These are phyloP conservation scores for Crithidia fasciculata DNA, from an alignment of 208 protist species.

Conservation along the genomic window DNA sequence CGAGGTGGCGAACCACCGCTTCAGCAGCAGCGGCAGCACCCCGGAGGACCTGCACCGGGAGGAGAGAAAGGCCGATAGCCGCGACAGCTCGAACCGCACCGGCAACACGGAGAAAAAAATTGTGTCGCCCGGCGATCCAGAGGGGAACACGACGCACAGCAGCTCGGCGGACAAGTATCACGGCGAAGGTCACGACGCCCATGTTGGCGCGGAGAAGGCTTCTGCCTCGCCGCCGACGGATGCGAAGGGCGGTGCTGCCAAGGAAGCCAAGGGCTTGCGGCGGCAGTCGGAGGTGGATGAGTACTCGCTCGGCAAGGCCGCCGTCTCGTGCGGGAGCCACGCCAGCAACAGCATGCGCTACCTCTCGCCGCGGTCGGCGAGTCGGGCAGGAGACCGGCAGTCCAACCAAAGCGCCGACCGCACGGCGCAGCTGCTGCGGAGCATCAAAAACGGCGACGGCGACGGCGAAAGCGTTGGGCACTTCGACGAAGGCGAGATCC, in stretches of 20 bases:
- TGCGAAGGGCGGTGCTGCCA: background rate
- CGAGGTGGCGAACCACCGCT: background rate
- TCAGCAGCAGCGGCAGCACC: background rate
- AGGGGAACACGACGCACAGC: constrained; percentile 10
- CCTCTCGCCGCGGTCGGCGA: constrained; percentile 12
- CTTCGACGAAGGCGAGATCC: constrained; percentile 30
- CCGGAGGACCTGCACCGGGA: constrained; percentile 20
- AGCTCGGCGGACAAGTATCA: constrained; percentile 13
- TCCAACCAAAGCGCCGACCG: constrained; percentile 8
- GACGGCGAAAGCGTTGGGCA: constrained; percentile 16
- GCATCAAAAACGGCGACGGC: constrained; percentile 20
- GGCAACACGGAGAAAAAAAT: constrained; percentile 38
- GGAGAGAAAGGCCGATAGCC: constrained; percentile 10
- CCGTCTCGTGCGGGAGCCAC: background rate
- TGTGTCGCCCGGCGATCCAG: constrained; percentile 8
- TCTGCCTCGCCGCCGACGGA: background rate
- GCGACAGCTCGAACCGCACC: constrained; percentile 26
- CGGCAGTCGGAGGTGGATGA: constrained; percentile 1
- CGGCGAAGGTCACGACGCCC: constrained; percentile 5
- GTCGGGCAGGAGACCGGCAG: constrained; percentile 9
- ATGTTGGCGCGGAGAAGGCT: background rate
- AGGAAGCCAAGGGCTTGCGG: background rate
- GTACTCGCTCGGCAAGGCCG: background rate
- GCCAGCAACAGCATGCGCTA: constrained; percentile 17
- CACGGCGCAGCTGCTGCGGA: constrained; percentile 17